Conservation (phyloP, 176 grass and related monocot genomes). For the Cenchrus fungigraminus region DNA sequence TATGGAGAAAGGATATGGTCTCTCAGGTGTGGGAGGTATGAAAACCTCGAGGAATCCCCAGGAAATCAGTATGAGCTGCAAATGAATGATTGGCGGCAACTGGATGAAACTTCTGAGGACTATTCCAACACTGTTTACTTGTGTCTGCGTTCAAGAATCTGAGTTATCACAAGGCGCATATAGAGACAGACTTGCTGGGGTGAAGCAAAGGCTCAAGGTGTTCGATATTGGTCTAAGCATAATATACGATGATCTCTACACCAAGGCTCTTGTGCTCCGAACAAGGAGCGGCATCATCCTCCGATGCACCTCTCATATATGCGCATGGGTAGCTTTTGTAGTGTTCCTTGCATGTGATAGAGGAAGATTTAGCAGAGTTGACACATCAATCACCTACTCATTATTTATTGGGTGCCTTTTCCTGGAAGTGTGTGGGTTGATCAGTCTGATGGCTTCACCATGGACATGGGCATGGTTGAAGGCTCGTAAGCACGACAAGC, state of each 20-base stretch:
- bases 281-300: neutral
- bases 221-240: neutral
- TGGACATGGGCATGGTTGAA: neutral
- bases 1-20: slow-evolving; percentile 15
- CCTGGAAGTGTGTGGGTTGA: neutral
- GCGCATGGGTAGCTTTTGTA: neutral
- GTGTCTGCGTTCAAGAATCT: neutral
- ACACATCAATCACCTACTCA: neutral
- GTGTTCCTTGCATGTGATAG: neutral
- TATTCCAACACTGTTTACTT: neutral
- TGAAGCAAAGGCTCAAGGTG: neutral
- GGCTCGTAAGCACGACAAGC: too few species aligned
- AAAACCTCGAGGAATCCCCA: neutral
- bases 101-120: too few species aligned
- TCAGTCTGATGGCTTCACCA: neutral
- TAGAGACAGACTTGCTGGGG: too few species aligned
- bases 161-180: too few species aligned
- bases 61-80: neutral
- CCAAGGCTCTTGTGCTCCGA: neutral
- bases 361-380: neutral
- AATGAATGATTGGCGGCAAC: too few species aligned
- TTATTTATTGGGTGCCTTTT: neutral
- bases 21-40: neutral
- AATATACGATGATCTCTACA: slow-evolving; percentile 24
- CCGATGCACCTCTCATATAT: slow-evolving; percentile 8